Base-by-base conservation (phyloP, 2,329 filamentous ascomycete genomes). In the Diaporthe eres region DNA sequence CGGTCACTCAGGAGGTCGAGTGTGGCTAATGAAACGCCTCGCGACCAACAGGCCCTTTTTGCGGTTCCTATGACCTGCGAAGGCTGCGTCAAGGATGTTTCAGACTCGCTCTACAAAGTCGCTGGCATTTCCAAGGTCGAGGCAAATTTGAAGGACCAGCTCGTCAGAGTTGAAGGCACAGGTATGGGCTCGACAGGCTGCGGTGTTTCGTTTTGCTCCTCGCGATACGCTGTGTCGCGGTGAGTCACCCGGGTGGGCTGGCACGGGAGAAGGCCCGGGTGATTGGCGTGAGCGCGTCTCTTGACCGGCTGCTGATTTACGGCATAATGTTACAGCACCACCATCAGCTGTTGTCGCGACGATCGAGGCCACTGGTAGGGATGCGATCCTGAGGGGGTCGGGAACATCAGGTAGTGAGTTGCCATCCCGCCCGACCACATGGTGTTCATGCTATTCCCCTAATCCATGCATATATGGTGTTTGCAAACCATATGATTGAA, bases 51-150 rank as follows among this genome's bases (percentile, higher is more conserved):
- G 94, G 98, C 96, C 77, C 93, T 96, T 78, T 98, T 98, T 85
- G 95, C 96, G 78, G 97, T 98, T 80, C 96, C 95, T 74, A 93
- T 98, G 88, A 95, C 93, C 85, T 98, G 97, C 87, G 93, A 98
- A 81, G 88, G 90, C 82, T 98, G 97, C 87, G 92, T 98, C 84
- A 93, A 96, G 84, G 93, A 95, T 81, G 92, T 99, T 83, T 95
- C 95, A 81, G 90, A 91, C 78, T 92, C 95, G 65, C 87, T 98
- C 70, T 90, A 93, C 84, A 92, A 93, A 81, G 86, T 98, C 58
- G 88, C 91, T 81, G 95, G 96, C 57, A 94, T 98, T 83, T 90
- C 89, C 80, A 96, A 95, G 81, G 93, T 98, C 72, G 91, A 96
- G 77, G 95, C 93, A 79, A 94, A 94, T 83, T 88, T 98, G 70